A percentile compares a stretch with the other conserved stretches of the same genome.
Evolutionary conservation across 352 stramenopile genomes (phyloP).

Genomic region (Phytopythium aichiense): DNA sequence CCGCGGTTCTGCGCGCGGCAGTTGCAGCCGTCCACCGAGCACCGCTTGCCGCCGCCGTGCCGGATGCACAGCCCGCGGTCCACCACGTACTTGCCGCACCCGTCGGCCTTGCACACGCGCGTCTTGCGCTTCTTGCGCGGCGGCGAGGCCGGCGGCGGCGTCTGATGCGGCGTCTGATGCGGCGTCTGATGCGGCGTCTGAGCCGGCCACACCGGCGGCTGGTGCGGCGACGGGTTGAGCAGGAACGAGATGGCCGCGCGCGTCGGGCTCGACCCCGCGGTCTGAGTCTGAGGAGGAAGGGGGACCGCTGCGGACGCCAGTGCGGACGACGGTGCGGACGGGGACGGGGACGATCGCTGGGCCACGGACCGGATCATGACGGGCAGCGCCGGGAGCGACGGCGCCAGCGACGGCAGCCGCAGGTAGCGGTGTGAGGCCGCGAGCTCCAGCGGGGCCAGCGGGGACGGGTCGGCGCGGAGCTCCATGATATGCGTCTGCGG

Average conservation of each 20-base stretch:
- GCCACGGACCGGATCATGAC: constrained; percentile 21
- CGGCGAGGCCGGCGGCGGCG: no score
- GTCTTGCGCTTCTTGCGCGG: constrained; percentile 37
- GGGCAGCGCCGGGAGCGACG: constrained; percentile 23
- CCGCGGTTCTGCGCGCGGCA: constrained; percentile 51
- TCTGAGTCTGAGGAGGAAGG: not conserved
- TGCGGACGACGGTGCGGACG: not conserved
- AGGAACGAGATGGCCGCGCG: constrained; percentile 26
- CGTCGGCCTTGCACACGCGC: constrained; percentile 38
- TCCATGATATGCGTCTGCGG: constrained; percentile 14
- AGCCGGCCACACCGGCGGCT: no score
- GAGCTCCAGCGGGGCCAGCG: constrained; percentile 22
- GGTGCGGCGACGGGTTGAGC: constrained; percentile 19
- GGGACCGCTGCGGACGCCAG: no score
- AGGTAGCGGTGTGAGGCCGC: constrained; percentile 21
- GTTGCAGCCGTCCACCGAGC: constrained; percentile 43
- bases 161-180: not conserved
- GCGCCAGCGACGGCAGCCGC: constrained; percentile 30
- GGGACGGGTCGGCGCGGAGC: constrained; percentile 16
- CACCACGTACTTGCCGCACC: constrained; percentile 56
- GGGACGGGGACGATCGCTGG: not conserved
- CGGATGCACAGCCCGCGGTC: constrained; percentile 43
- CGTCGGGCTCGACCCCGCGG: constrained; percentile 4
- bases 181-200: not conserved
- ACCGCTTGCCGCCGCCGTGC: constrained; percentile 41